Percentiles rank a stretch among this genome's conserved stretches.
Conservation (phyloP, 75 land plant species). For the Chamaecyparis obtusa region DNA sequence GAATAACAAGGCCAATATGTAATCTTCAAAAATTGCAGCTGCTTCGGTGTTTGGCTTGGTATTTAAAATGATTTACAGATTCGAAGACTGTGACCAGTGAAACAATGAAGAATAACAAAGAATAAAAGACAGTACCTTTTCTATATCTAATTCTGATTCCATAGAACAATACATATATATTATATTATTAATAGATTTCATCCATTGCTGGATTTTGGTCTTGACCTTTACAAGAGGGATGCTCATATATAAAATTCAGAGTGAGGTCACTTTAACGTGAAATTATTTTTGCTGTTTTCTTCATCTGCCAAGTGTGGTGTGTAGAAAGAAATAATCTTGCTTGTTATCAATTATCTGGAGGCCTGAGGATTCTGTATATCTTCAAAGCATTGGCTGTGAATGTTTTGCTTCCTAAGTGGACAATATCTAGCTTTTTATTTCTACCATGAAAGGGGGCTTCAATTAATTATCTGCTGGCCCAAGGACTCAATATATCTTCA, state of each 20-base stretch:
- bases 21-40: not conserved
- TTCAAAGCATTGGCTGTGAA: not conserved
- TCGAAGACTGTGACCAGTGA: not conserved
- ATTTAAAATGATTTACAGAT: not conserved
- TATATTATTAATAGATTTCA: not conserved
- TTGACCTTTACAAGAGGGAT: not conserved
- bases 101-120: not conserved
- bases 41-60: not conserved
- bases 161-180: too few species aligned
- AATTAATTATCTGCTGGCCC: not conserved
- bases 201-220: not conserved
- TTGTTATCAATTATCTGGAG: not conserved
- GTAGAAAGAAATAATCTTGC: not conserved
- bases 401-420: not conserved
- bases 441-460: not conserved
- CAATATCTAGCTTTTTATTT: too few species aligned
- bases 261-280: not conserved
- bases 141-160: not conserved
- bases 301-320: not conserved
- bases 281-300: not conserved
- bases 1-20: not conserved
- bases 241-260: too few species aligned
- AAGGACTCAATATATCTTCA: too few species aligned
- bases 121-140: too few species aligned
- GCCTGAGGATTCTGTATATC: not conserved